Conservation (phyloP, 2,329 filamentous ascomycete species). For the Monosporascus sp. region DNA sequence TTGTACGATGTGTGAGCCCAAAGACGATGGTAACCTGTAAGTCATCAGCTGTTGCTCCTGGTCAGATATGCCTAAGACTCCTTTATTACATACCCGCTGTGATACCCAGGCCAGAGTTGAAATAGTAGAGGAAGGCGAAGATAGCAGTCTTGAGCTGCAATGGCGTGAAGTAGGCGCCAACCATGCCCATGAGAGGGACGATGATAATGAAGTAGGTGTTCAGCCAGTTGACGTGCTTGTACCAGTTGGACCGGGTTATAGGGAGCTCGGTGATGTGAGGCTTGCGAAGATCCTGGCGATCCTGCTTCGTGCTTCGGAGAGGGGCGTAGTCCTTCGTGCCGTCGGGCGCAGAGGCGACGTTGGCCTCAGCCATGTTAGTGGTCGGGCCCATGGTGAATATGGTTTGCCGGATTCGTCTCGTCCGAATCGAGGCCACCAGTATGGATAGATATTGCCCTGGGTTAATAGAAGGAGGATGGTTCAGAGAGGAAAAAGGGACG, state of each 20-base stretch:
- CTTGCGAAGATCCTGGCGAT: conserved; percentile 74
- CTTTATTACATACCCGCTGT: conserved; percentile 22
- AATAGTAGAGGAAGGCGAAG: conserved; percentile 40
- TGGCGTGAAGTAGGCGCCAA: conserved; percentile 74
- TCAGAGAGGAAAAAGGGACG: not conserved
- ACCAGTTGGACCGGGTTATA: conserved; percentile 78
- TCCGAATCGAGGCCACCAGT: not conserved
- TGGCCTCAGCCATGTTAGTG: conserved; percentile 25
- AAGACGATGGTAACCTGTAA: conserved; percentile 30
- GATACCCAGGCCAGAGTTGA: conserved; percentile 29
- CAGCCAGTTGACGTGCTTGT: conserved; percentile 91
- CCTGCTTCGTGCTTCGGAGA: conserved; percentile 38
- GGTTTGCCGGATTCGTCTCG: not conserved
- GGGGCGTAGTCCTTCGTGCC: conserved; percentile 53
- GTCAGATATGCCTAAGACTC: not conserved
- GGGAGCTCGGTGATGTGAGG: conserved; percentile 80
- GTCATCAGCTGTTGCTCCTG: not conserved
- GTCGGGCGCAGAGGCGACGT: conserved; percentile 38
- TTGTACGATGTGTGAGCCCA: conserved; percentile 42
- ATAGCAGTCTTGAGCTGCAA: conserved; percentile 23
- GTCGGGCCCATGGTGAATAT: conserved; percentile 20
- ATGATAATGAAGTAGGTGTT: conserved; percentile 77
- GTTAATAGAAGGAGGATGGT: not conserved
- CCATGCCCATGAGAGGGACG: conserved; percentile 67
- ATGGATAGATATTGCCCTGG: not conserved